phyloP scores from a whole-genome alignment of 306 rosid genomes.

The Crotalaria pallida region DNA sequence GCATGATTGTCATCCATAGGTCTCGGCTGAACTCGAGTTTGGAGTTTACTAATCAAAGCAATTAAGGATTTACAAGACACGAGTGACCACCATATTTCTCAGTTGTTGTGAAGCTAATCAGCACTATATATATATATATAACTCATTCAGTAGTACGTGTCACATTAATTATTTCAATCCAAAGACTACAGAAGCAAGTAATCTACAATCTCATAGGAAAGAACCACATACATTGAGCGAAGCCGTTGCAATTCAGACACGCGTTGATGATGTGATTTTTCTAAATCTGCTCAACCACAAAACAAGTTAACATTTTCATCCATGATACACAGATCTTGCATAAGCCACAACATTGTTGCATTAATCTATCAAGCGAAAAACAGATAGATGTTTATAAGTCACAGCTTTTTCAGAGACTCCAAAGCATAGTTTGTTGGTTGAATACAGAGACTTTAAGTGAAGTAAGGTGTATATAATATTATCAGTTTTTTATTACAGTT shows the following conservation, averaged over 20 bases:
- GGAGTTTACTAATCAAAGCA: too few relatives aligned
- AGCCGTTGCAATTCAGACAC: conserved; percentile 89
- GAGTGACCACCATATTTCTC: not conserved
- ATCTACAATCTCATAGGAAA: conserved; percentile 15
- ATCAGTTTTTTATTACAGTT: not conserved
- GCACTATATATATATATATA: not conserved
- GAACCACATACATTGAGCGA: conserved; percentile 68
- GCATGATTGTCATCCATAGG: too few relatives aligned
- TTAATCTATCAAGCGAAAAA: not conserved
- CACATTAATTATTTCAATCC: not conserved
- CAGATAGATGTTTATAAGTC: not conserved
- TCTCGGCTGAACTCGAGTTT: too few relatives aligned
- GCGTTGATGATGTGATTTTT: conserved; percentile 96
- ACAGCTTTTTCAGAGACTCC: conserved; percentile 1
- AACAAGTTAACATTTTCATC: conserved; percentile 1
- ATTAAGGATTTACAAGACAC: not conserved
- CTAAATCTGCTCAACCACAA: conserved; percentile 64
- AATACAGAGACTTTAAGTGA: not conserved
- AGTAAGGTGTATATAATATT: not conserved
- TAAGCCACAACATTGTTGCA: not conserved
- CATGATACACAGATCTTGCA: not conserved
- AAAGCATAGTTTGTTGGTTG: not conserved
- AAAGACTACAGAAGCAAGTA: conserved; percentile 5
- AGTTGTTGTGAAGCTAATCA: not conserved
- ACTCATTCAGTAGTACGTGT: not conserved